A percentile compares a stretch with the other conserved stretches of the same genome.
Conservation (phyloP, 306 rosid genomes). For the Rosa multiflora region DNA sequence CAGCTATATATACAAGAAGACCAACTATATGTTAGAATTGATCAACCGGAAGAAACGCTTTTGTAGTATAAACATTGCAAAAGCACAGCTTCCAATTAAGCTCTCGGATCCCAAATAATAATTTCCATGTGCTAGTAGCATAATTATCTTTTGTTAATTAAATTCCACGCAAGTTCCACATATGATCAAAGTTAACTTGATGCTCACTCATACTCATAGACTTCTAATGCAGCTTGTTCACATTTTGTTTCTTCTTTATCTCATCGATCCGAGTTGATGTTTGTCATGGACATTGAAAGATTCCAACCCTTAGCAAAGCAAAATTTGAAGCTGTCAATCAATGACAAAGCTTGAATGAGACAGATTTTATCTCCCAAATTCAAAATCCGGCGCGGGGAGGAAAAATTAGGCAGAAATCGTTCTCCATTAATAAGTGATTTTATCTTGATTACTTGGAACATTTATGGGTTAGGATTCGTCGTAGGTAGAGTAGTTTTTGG, state of each 20-base stretch:
- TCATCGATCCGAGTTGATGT: background rate
- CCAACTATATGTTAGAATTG: background rate
- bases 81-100: constrained; percentile 1
- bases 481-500: too few species aligned
- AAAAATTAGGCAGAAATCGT: background rate
- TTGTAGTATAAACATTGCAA: background rate
- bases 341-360: background rate
- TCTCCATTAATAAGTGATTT: too few species aligned
- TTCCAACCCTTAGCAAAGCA: background rate
- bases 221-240: background rate
- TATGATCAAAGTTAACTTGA: background rate
- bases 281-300: background rate
- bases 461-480: background rate
- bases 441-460: background rate
- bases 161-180: background rate
- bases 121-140: background rate
- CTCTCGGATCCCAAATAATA: background rate
- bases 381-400: background rate
- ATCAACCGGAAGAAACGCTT: background rate
- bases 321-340: background rate
- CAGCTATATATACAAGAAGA: background rate
- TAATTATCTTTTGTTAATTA: background rate
- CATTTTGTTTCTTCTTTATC: background rate
- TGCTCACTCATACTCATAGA: constrained; percentile 1
- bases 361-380: background rate